Evolutionary conservation across 306 rosid species (phyloP).

Genomic region (Cucumis melo): DNA sequence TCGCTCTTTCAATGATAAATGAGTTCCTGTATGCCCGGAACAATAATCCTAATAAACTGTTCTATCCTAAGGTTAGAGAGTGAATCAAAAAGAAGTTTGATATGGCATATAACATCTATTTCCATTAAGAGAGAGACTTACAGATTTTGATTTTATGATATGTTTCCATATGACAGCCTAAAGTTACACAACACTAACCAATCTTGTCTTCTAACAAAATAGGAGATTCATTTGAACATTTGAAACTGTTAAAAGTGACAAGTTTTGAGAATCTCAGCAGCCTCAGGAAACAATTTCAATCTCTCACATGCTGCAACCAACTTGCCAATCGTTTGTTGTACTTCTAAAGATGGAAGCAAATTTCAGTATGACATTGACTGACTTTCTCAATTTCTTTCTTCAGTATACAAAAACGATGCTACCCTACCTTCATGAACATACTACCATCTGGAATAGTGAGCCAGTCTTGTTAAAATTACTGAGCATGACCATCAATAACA

Average conservation of each 20-base stretch:
- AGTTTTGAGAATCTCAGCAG: background rate
- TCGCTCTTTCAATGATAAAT: too few relatives aligned
- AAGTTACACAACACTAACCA: background rate
- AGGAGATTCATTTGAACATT: background rate
- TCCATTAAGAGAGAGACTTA: background rate
- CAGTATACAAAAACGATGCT: background rate
- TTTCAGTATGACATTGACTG: background rate
- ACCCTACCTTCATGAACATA: slow-evolving; percentile 1
- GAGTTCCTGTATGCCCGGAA: too few relatives aligned
- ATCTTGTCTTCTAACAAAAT: background rate
- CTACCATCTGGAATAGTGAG: background rate
- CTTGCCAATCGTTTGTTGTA: background rate
- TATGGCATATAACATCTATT: background rate
- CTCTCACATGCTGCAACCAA: background rate
- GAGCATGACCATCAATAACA: slow-evolving; percentile 10
- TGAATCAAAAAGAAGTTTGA: background rate
- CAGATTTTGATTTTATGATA: background rate
- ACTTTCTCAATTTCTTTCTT: background rate
- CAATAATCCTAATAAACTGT: background rate
- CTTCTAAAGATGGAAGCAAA: background rate
- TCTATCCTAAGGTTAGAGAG: background rate
- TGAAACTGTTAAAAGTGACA: background rate
- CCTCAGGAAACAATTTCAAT: background rate
- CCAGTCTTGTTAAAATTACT: slow-evolving; percentile 1
- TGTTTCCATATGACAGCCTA: background rate